Evolutionary conservation across 2,329 filamentous ascomycete genomes (phyloP), one percentile per base, ranked within the genome.

Genomic region (Akanthomyces dipterigenus): DNA sequence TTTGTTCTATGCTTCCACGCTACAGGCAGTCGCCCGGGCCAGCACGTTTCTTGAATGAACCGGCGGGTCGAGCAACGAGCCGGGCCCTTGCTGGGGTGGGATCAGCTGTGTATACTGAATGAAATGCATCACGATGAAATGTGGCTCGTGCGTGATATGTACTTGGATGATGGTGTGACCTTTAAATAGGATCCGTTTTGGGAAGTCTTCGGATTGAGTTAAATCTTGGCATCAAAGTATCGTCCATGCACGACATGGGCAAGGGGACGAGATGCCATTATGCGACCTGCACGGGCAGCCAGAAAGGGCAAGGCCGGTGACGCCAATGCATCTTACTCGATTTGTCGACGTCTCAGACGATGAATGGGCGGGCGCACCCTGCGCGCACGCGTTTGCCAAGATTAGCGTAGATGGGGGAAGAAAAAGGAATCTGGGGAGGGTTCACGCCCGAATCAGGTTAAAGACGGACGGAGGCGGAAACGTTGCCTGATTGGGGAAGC

Each of bases 401-500:
- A 63, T 49, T 54, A 51, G 63, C 60, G 51, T 55, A 50, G 55
- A 62, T 20, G 36, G 26, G n/a, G 26, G 18, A 18, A 16, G 26
- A 56, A 42, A 42, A 20, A n/a, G 36, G 26, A 50, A 38, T 40
- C 18, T 50, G 31, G 20, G 40, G 42, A 26, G 42, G 55, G 48
- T 60, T 63, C 48, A 28, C 57, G 54, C 55, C 50, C 54, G 11
- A 46, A 55, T 55, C 54, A 55, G 54, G 54, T 40, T 45, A 54
- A 60, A 66, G 67, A 51, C 69, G 61, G 38, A 34, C 14, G 53
- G 36, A 45, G 53, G 53, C 56, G 63, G 63, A 45, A 24, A 40
- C 49, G 54, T 42, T 51, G 49, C 57, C 57, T 53, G 48, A 53
- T 60, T 60, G 46, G 49, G 57, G 57, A 53, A 60, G 49, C 48